Evolutionary conservation across 1,139 yeast genomes (phyloP), one percentile per base, ranked within the genome.

Genomic region (Saccharomyces uvarum): DNA sequence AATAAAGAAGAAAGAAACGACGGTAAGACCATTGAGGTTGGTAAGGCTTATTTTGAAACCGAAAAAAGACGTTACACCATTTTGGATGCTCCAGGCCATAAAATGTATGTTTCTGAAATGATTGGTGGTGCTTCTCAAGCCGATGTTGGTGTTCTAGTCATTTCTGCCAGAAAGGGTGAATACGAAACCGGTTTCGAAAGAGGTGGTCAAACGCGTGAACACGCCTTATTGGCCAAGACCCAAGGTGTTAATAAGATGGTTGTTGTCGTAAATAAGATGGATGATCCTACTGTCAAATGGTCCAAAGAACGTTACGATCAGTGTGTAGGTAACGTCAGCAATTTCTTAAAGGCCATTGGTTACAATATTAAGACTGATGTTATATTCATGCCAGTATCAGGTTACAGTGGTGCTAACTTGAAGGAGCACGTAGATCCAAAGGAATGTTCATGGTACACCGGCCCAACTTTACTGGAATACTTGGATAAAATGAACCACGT

Each of bases 91-190:
- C 99, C 99, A 61, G 99, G 99, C 51, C 99, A 93, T 78, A 93
- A 93, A 77, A 87, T 93, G 88, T 93, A 93, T 71, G 97, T 93
- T 61, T 89, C 97, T 55, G 96, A 91, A 74, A 93, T 93, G 99
- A 95, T 95, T 78, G 98, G 98, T 67, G 99, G 99, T 73, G 99
- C 99, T 11, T 90, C 99, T 47, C 99, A 87, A 80, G 95, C 95
- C 71, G 95, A 87, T 77, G 87, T 95, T 75, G 95, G 95, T 76
- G 83, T 87, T 70, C 84, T 87, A 74, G 87, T 87, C 73, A 87
- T 87, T 74, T 91, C 95, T 71, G 91, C 90, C 73, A 93, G 95
- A 82, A 81, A 70, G 73, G 95, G 95, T 86, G 95, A 87, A 80
- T 87, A 86, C 81, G 95, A 87, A 81, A 93, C 95, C 70, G 95